Evolutionary conservation across 2,329 filamentous ascomycete genomes (phyloP).

Genomic region (Mycogone perniciosa): DNA sequence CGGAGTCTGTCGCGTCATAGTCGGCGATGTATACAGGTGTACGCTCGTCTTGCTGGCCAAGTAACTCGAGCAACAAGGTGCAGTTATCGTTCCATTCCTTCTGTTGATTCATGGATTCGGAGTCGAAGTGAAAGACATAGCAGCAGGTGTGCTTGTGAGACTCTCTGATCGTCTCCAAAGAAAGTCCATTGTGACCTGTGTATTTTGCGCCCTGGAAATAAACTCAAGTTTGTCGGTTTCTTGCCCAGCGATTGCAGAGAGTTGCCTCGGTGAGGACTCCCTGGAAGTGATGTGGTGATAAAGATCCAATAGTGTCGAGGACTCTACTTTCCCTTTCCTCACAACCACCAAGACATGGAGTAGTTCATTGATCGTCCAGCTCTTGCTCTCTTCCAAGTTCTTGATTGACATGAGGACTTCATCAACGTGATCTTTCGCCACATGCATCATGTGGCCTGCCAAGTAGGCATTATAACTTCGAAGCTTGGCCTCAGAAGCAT

Average conservation of each 20-base stretch:
- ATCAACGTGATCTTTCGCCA: conserved; percentile 3
- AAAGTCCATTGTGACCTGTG: conserved; percentile 14
- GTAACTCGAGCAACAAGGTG: conserved; percentile 2
- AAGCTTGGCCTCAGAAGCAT: not conserved
- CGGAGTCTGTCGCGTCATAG: conserved; percentile 6
- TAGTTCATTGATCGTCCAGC: not conserved
- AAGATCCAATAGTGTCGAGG: not conserved
- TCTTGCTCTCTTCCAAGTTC: not conserved
- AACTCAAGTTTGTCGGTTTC: conserved; percentile 15
- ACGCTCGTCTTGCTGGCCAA: not conserved
- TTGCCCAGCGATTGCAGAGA: conserved; percentile 1
- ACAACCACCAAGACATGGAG: not conserved
- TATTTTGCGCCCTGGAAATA: conserved; percentile 12
- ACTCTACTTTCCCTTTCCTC: not conserved
- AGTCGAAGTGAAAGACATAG: conserved; percentile 9
- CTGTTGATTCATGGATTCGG: not conserved
- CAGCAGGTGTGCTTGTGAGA: not conserved
- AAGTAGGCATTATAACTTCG: conserved; percentile 7
- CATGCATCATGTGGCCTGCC: conserved; percentile 1
- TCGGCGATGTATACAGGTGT: conserved; percentile 16
- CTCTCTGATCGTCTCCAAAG: not conserved
- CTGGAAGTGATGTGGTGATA: rapidly evolving
- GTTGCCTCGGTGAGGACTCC: not conserved
- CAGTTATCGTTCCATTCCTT: conserved; percentile 4
- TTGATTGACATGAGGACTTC: not conserved